Base-by-base conservation (phyloP, 805 yeast species). In the Citeromyces nyonsensis region DNA sequence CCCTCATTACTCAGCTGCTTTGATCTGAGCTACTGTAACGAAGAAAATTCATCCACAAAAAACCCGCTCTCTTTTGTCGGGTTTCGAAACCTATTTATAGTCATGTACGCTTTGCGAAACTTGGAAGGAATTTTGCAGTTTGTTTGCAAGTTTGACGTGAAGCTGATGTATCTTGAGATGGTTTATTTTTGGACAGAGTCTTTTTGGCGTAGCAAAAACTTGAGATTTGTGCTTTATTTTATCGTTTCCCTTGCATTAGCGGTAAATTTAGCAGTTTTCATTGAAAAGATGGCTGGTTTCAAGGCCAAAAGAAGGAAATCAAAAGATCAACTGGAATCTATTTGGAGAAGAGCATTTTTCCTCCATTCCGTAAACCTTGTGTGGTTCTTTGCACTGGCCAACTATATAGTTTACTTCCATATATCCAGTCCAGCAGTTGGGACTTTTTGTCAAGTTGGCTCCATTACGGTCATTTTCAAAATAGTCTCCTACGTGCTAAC, bases 391-490 rank as follows among this genome's bases (percentile, higher is more conserved):
- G 25, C 44, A 11, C 33, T 52, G 15, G 43, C 55, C 32, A 43
- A 54, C 9, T 38, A 35, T 26, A 40, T 51, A 5, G 62, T 57
- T 13, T 53, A 57, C 40, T 39, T 36, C 25, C 36, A 40, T 34
- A 48, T 63, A 24, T 44, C 47, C 37, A 59, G 61, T 35, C 67
- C 68, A 9, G 33, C 58, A 12, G 36, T 62, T n/a, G 69, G 69
- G 15, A 60, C 66, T 1, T 33, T 51, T 2, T 52, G 62, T 31
- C 63, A 57, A 34, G 36, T 55, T 25, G 59, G 54, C 39, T 57
- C 65, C 10, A 48, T 63, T 24, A 51, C 61, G 10, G 40, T 60
- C 12, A 51, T 57, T 34, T 44, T 62, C 36, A 63, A 63, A 36
- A 49, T 62, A 4, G 44, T 54, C 2, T 60, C 67, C 14, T 63